Percentiles rank a stretch among this genome's conserved stretches.
phyloP scores from a whole-genome alignment of 768 basidiomycete species.

The Suillus subaureus region DNA sequence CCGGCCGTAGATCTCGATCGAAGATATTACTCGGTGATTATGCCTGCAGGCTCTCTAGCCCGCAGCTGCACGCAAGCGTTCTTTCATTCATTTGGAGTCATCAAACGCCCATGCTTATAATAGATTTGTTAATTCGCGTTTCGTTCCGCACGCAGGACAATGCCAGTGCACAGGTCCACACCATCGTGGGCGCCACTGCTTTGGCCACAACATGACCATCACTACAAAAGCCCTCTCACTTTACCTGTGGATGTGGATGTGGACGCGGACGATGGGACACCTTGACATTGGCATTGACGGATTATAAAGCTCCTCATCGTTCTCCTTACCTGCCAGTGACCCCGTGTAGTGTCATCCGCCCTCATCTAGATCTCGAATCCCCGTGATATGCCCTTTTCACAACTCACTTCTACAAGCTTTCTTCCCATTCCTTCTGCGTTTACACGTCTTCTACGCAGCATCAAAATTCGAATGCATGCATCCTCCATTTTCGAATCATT shows the following conservation, averaged over 20 bases:
- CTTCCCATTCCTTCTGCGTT: background rate
- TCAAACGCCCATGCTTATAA: background rate
- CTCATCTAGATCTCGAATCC: background rate
- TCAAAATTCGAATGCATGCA: background rate
- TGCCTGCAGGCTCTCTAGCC: background rate
- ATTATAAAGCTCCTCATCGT: constrained; percentile 5
- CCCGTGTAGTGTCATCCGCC: background rate
- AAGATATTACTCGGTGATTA: constrained; percentile 1
- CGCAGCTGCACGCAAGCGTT: constrained; percentile 4
- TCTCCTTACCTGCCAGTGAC: background rate
- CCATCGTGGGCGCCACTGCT: constrained; percentile 5
- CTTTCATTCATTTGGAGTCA: background rate
- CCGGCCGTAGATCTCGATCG: background rate
- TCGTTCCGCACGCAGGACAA: constrained; percentile 3
- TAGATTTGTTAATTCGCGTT: background rate
- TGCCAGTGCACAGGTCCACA: constrained; percentile 6
- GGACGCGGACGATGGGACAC: background rate
- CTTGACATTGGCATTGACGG: background rate
- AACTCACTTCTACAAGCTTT: background rate
- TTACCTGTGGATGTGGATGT: background rate
- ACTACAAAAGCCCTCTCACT: constrained; percentile 1
- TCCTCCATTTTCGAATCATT: background rate
- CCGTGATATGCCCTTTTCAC: background rate
- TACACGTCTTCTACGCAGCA: background rate
- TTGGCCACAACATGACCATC: background rate